These are phyloP conservation scores for Nakazawaea sp. DNA, from an alignment of 805 yeast species.

Conservation along the genomic window DNA sequence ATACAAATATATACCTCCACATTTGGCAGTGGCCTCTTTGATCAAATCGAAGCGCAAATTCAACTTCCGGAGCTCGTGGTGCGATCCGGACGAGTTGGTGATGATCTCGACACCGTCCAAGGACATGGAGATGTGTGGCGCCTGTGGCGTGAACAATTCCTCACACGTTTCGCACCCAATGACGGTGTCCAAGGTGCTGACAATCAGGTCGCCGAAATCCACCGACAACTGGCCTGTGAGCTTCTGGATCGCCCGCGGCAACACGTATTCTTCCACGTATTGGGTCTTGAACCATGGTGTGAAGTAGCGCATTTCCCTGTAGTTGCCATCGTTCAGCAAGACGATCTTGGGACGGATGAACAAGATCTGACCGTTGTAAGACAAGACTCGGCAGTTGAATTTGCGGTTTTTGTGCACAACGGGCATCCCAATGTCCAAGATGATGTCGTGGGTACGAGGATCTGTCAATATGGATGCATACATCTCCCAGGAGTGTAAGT, in stretches of 20 bases:
- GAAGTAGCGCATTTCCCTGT: conserved; percentile 95
- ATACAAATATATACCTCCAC: conserved; percentile 93
- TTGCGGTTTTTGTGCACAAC: conserved; percentile 79
- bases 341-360: conserved; percentile 89
- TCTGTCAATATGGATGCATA: conserved; percentile 67
- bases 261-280: conserved; percentile 60
- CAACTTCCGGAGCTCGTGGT: conserved; percentile 89
- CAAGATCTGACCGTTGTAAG: conserved; percentile 71
- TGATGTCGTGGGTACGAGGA: conserved; percentile 64
- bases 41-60: conserved; percentile 80
- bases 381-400: conserved; percentile 85
- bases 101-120: conserved; percentile 96
- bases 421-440: conserved; percentile 94
- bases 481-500: conserved; percentile 92
- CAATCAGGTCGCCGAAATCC: conserved; percentile 85
- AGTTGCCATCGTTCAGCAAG: conserved; percentile 96
- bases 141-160: conserved; percentile 91
- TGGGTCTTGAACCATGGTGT: conserved; percentile 88
- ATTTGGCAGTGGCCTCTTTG: conserved; percentile 87
- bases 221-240: conserved; percentile 64
- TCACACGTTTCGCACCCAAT: conserved; percentile 99
- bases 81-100: conserved; percentile 96
- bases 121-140: conserved; percentile 90
- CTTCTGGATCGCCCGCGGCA: conserved; percentile 66
- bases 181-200: conserved; percentile 78